A percentile compares a stretch with the other conserved stretches of the same genome.
phyloP scores from a whole-genome alignment of 352 stramenopile species.

The Pythium aphanidermatum region DNA sequence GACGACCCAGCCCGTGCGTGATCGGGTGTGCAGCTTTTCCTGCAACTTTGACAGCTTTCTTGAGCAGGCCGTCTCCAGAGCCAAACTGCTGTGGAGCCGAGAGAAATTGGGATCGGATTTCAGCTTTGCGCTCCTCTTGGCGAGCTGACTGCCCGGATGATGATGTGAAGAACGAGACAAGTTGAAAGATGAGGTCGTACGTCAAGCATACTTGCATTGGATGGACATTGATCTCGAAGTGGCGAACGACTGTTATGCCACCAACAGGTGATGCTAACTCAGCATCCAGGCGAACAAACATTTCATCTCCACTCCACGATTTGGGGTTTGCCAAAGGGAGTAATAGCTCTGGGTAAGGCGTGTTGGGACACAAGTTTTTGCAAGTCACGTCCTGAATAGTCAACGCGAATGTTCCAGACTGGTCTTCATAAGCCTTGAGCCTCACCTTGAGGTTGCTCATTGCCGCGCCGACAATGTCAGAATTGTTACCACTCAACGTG shows the following conservation, averaged over 20 bases:
- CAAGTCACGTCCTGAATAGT: conserved; percentile 53
- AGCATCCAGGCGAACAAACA: conserved; percentile 67
- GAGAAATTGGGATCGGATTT: conserved; percentile 63
- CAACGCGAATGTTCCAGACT: conserved; percentile 54
- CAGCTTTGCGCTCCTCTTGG: conserved; percentile 48
- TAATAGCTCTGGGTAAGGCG: conserved; percentile 68
- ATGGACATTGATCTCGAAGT: conserved; percentile 84
- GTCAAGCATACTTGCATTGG: conserved; percentile 83
- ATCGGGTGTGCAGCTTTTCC: conserved; percentile 58
- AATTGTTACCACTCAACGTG: conserved; percentile 45
- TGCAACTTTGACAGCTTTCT: conserved; percentile 53
- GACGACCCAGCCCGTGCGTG: conserved; percentile 27
- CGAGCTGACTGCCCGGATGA: conserved; percentile 12
- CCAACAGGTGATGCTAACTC: conserved; percentile 59
- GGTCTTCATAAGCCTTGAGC: conserved; percentile 66
- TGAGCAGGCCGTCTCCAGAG: conserved; percentile 35
- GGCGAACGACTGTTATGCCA: conserved; percentile 58
- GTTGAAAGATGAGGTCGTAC: conserved; percentile 67
- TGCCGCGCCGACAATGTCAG: conserved; percentile 51
- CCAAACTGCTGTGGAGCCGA: conserved; percentile 20
- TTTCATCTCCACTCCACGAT: conserved; percentile 53
- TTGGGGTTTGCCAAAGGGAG: conserved; percentile 30
- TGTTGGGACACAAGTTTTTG: conserved; percentile 59
- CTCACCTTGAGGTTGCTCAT: conserved; percentile 44
- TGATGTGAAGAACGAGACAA: conserved; percentile 53